A percentile compares a stretch with the other conserved stretches of the same genome.
Conservation (phyloP, 768 basidiomycete genomes). For the Lactifluus subvellereus region DNA sequence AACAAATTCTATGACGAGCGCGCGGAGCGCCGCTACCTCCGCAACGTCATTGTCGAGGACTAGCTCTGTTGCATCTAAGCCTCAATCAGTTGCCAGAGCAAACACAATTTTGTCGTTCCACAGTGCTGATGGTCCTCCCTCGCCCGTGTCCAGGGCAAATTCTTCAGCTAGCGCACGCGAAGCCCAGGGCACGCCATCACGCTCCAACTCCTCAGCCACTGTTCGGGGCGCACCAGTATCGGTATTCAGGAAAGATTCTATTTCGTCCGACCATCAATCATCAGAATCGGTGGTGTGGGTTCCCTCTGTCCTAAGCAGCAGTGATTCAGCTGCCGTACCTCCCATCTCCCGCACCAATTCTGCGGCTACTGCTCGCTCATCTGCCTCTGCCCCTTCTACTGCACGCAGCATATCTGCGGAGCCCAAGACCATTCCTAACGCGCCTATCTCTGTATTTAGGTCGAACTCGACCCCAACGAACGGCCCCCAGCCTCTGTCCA, state of each 20-base stretch:
- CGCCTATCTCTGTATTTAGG: constrained; percentile 1
- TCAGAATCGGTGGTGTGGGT: background rate
- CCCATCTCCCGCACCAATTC: constrained; percentile 17
- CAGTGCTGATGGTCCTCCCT: background rate
- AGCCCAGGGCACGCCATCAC: constrained; percentile 1
- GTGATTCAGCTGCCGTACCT: background rate
- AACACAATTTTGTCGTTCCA: constrained; percentile 9
- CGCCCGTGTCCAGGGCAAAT: constrained; percentile 8
- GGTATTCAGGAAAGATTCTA: background rate
- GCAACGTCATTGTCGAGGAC: constrained; percentile 2
- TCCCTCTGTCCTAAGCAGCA: background rate
- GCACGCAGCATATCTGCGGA: background rate
- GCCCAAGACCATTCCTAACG: constrained; percentile 2
- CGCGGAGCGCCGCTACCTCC: background rate
- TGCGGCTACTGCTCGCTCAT: constrained; percentile 12
- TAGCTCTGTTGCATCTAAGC: constrained; percentile 8
- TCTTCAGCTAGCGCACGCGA: constrained; percentile 5
- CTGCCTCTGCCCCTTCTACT: background rate
- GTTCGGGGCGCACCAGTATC: constrained; percentile 1
- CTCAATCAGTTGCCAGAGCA: background rate
- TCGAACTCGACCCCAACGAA: background rate
- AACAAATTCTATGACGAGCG: constrained; percentile 12
- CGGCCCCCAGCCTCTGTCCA: background rate
- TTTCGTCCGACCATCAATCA: background rate
- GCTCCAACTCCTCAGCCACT: constrained; percentile 11